Conservation (phyloP, 2,329 filamentous ascomycete species). For the Aspergillus neotritici region DNA sequence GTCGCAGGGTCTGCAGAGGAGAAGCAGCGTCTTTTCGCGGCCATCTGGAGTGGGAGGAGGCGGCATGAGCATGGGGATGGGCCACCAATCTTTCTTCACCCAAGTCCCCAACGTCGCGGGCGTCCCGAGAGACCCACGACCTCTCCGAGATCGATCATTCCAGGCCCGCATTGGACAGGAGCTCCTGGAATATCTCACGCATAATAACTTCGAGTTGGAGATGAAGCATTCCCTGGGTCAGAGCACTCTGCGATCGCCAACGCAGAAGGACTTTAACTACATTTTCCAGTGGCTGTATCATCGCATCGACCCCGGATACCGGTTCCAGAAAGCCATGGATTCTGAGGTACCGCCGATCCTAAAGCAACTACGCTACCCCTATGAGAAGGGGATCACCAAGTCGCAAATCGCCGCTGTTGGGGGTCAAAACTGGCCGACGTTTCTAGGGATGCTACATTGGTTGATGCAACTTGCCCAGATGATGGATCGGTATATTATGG, state of each 20-base stretch:
- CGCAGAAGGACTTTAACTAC: slow-evolving; percentile 94
- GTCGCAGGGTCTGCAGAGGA: slow-evolving; percentile 50
- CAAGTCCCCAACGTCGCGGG: slow-evolving; percentile 75
- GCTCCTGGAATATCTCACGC: slow-evolving; percentile 81
- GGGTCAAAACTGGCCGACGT: slow-evolving; percentile 94
- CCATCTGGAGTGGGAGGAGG: slow-evolving; percentile 59
- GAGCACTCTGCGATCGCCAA: slow-evolving; percentile 88
- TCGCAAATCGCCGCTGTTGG: slow-evolving; percentile 92
- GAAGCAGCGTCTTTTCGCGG: slow-evolving; percentile 82
- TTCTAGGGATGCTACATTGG: slow-evolving; percentile 91
- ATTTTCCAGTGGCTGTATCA: slow-evolving; percentile 99
- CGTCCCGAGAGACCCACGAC: slow-evolving; percentile 78
- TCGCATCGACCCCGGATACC: slow-evolving; percentile 87
- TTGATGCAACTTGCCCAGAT: slow-evolving; percentile 97
- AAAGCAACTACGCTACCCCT: slow-evolving; percentile 91
- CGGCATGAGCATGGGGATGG: slow-evolving; percentile 34
- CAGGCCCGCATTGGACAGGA: slow-evolving; percentile 82
- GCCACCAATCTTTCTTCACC: slow-evolving; percentile 91
- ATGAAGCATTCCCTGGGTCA: slow-evolving; percentile 91
- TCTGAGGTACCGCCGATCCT: slow-evolving; percentile 88
- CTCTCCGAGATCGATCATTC: slow-evolving; percentile 73
- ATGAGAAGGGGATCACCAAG: slow-evolving; percentile 92
- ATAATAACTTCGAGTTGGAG: slow-evolving; percentile 95
- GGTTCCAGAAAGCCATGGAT: slow-evolving; percentile 91
- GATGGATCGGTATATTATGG: slow-evolving; percentile 73